Conservation (phyloP, 257 asterid genomes). For the Misopates orontium region DNA sequence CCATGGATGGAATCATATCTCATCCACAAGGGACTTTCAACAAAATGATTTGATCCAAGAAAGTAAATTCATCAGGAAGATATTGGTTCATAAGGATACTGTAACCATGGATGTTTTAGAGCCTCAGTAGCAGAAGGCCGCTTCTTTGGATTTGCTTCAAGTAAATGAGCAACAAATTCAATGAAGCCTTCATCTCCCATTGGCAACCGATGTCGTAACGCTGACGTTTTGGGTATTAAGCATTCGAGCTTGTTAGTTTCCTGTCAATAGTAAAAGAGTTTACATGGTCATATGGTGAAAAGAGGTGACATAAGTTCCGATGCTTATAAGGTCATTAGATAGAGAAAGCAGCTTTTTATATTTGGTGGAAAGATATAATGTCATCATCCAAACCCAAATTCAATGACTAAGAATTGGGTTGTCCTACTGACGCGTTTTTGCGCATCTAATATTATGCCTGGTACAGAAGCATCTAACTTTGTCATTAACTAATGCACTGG, state of each 20-base stretch:
- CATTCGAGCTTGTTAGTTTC: constrained; percentile 81
- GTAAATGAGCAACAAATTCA: constrained; percentile 82
- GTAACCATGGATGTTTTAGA: constrained; percentile 92
- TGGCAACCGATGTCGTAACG: constrained; percentile 90
- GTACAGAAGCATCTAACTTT: too few species aligned
- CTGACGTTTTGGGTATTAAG: constrained; percentile 88
- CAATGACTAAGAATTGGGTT: too few species aligned
- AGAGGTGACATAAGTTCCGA: too few species aligned
- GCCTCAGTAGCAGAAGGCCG: constrained; percentile 95
- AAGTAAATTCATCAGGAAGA: constrained; percentile 54
- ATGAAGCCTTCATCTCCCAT: constrained; percentile 99
- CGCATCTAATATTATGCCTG: too few species aligned
- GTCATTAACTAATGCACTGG: too few species aligned
- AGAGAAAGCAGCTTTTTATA: too few species aligned
- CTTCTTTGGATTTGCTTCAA: constrained; percentile 75
- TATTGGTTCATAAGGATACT: constrained; percentile 95
- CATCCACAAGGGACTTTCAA: constrained; percentile 17
- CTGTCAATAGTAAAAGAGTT: constrained; percentile 39
- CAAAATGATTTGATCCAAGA: not conserved
- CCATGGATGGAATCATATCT: not conserved
- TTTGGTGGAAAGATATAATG: too few species aligned
- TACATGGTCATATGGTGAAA: not conserved
- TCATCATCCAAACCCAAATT: too few species aligned
- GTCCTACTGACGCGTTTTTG: too few species aligned
- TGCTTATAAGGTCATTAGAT: too few species aligned